Evolutionary conservation across 371 early-diverging fungal species (phyloP), one percentile per base, ranked within the genome.

Genomic region (Circinella minor): DNA sequence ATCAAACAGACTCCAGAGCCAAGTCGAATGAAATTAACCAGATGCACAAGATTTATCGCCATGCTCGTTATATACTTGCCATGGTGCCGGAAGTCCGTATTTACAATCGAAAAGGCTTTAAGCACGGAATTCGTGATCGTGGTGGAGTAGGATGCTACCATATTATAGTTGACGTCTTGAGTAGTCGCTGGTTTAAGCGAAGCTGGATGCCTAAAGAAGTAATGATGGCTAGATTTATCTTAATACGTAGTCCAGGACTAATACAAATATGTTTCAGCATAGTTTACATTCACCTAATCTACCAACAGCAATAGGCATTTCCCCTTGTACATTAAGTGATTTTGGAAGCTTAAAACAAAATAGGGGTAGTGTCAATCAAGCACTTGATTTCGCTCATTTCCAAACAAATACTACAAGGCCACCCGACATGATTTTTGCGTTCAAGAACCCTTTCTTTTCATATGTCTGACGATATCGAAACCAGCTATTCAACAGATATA

Each of bases 361-460:
- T 5, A 54, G 11, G n/a, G 55, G 47, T 13, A 49, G 49, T n/a
- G 14, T 49, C 49, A 49, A 49, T 14, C n/a, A 49, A 49, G 49
- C 57, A 4, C 80, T 92, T 93, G 83, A 99, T 91, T 49, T 96
- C 94, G 18, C 91, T 79, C 5, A 96, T 90, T 14, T 88, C 86
- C 7, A 93, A 95, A 61, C 88, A 75, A n/a, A 89, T 89, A 15
- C 57, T n/a, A n/a, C n/a, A n/a, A 55, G 27, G 13, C 17, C 4
- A 15, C 57, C 4, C 27, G 57, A 55, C 18, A 18, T 27, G 36
- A 36, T 55, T 55, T 27, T 55, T 13, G 9, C 57, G 7, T n/a
- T 55, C 4, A n/a, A 11, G 27, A 55, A 55, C 13, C 4, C 27
- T 4, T 55, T 55, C 57, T 6, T 34, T 9, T 11, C n/a, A 55